Evolutionary conservation across 2,329 filamentous ascomycete species (phyloP), one percentile per base, ranked within the genome.

Genomic region (Xylaria sp.): DNA sequence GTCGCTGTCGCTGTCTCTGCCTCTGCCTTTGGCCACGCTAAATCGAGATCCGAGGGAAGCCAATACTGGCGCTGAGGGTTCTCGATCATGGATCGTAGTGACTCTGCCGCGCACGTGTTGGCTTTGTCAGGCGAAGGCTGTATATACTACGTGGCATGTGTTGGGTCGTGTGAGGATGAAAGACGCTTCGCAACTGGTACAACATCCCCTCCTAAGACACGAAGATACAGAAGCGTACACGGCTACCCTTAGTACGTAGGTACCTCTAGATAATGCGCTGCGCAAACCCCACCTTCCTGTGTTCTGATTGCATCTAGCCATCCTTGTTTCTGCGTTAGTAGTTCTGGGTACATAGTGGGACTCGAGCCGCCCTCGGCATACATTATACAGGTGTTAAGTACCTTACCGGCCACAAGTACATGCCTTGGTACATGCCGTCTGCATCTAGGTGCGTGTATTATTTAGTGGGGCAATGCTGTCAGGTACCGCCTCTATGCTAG

Each of bases 81-180:
- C 58, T 60, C 44, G 58, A 18, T 61, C 58, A 28, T 41, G 25
- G 23, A 13, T 28, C 3, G 28, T 5, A 28, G 28, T 3, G 34
- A 37, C 34, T 31, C 52, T 34, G 25, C 18, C 46, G 57, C 46
- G 57, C 61, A 62, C 57, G 28, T 50, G 67, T 52, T 41, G 37
- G 54, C 55, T 60, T 46, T 18, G 65, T 34, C 37, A 28, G 20
- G 37, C 60, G 41, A 63, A 37, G 41, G 51, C 25, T 44, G 39
- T 52, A 59, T 28, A 28, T 28, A 28, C 28, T 4, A 52, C 60
- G 60, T 46, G 59, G 56, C 61, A 65, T 64, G 57, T 64, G 62
- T 48, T 46, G 23, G 23, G 50, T 56, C 28, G 39, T 50, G 48
- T 51, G 62, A 57, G 61, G 44, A 34, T 48, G 23, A 44, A 57